Evolutionary conservation across 306 rosid genomes (phyloP).

Genomic region (Lathyrus aphaca): DNA sequence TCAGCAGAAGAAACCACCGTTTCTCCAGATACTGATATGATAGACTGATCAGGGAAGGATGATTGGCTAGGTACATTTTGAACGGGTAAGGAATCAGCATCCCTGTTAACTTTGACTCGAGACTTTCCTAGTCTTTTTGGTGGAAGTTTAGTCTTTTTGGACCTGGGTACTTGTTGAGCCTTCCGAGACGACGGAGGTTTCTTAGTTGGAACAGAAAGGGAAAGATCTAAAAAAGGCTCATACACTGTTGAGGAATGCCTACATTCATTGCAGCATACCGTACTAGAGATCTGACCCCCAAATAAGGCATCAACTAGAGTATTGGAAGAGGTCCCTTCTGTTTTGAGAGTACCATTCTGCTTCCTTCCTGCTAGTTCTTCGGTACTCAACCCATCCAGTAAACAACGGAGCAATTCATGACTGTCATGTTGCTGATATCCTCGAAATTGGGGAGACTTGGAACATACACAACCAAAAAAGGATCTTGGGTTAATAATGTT

Average conservation of each 20-base stretch:
- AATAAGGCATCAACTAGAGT: conserved; percentile 78
- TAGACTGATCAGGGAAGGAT: conserved; percentile 51
- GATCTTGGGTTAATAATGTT: conserved; percentile 76
- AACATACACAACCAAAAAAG: conserved; percentile 73
- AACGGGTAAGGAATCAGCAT: conserved; percentile 42
- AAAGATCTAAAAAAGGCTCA: conserved; percentile 90
- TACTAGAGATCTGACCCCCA: conserved; percentile 91
- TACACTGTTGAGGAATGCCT: conserved; percentile 86
- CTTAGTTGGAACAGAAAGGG: conserved; percentile 89
- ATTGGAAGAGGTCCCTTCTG: conserved; percentile 51
- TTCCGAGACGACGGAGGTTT: conserved; percentile 65
- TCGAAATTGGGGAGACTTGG: conserved; percentile 88
- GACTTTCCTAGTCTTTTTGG: conserved; percentile 67
- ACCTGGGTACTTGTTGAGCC: conserved; percentile 54
- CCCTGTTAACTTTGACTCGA: conserved; percentile 59
- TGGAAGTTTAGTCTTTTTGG: conserved; percentile 71
- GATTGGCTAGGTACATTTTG: conserved; percentile 50
- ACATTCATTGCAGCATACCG: conserved; percentile 78
- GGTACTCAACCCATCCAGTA: conserved; percentile 78
- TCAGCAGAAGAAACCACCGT: conserved; percentile 43
- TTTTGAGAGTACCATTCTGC: conserved; percentile 52
- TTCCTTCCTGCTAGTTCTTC: conserved; percentile 75
- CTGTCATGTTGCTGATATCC: conserved; percentile 98
- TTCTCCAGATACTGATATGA: conserved; percentile 39
- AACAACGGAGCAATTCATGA: conserved; percentile 86